These are phyloP conservation scores for Penicillium hesseltinei DNA, from an alignment of 2,329 filamentous ascomycete genomes.

Conservation along the genomic window DNA sequence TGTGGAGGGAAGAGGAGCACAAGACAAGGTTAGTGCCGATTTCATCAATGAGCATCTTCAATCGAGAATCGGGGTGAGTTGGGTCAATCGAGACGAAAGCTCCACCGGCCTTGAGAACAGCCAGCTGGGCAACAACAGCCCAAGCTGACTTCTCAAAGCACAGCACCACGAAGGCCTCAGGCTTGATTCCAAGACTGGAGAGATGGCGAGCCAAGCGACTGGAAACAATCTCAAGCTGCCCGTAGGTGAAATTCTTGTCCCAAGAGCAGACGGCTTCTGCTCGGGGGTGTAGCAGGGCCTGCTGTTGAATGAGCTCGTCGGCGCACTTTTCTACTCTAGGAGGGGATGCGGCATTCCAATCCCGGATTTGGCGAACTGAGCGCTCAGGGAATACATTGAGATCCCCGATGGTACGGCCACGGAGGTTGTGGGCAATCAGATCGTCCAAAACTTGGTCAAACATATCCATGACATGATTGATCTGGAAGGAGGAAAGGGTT, in stretches of 20 bases:
- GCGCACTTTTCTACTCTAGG: slow-evolving; percentile 33
- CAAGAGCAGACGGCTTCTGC: slow-evolving; percentile 35
- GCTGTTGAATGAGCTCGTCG: slow-evolving; percentile 39
- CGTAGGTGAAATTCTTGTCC: slow-evolving; percentile 40
- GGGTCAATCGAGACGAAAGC: slow-evolving; percentile 45
- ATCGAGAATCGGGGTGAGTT: slow-evolving; percentile 38
- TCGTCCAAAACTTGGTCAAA: slow-evolving; percentile 35
- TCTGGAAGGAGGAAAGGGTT: slow-evolving; percentile 45
- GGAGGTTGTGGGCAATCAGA: slow-evolving; percentile 19
- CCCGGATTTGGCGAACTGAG: slow-evolving; percentile 31
- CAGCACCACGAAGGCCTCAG: slow-evolving; percentile 40
- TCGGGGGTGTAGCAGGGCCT: slow-evolving; percentile 23
- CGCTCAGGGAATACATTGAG: slow-evolving; percentile 33
- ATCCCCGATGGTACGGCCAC: slow-evolving; percentile 23
- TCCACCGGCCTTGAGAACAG: slow-evolving; percentile 43
- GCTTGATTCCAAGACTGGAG: slow-evolving; percentile 37
- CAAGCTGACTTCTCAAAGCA: slow-evolving; percentile 47
- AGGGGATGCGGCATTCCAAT: slow-evolving; percentile 36
- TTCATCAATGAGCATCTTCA: slow-evolving; percentile 37
- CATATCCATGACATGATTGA: slow-evolving; percentile 32
- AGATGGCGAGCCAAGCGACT: slow-evolving; percentile 40
- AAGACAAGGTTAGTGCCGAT: slow-evolving; percentile 36
- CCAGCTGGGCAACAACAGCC: slow-evolving; percentile 43
- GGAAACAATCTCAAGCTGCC: slow-evolving; percentile 39
- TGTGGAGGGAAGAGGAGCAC: slow-evolving; percentile 31